These are phyloP conservation scores for Crithidia fasciculata DNA, from an alignment of 208 protist genomes.

Conservation along the genomic window DNA sequence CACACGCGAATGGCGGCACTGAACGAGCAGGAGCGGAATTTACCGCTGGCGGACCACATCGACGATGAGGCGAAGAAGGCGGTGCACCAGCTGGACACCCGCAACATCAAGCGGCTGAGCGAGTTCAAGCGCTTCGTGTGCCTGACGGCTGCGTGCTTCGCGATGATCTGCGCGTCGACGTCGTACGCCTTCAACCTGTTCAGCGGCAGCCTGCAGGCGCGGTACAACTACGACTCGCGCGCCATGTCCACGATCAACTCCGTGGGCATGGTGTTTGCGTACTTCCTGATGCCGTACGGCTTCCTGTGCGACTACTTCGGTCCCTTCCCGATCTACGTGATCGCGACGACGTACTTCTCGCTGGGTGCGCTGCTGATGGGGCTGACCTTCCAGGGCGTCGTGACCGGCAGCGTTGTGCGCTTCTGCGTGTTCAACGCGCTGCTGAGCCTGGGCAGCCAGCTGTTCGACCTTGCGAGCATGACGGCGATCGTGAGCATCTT, in stretches of 20 bases:
- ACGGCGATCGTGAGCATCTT: constrained; percentile 68
- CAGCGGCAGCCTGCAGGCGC: constrained; percentile 38
- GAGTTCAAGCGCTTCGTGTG: constrained; percentile 42
- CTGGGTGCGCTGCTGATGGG: constrained; percentile 49
- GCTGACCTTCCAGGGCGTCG: constrained; percentile 51
- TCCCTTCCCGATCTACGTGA: constrained; percentile 40
- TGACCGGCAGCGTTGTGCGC: constrained; percentile 37
- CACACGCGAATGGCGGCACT: too few species aligned
- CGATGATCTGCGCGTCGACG: constrained; percentile 40
- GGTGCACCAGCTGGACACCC: constrained; percentile 20
- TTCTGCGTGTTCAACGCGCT: constrained; percentile 54
- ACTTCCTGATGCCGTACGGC: constrained; percentile 57
- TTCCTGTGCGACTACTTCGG: constrained; percentile 63
- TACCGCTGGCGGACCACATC: not conserved
- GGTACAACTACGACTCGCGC: constrained; percentile 45
- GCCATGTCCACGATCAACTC: constrained; percentile 66
- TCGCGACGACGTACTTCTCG: constrained; percentile 32
- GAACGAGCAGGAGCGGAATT: too few species aligned
- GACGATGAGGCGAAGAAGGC: constrained; percentile 19
- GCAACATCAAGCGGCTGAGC: constrained; percentile 25
- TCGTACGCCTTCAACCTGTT: constrained; percentile 71
- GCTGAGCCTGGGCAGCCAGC: constrained; percentile 38
- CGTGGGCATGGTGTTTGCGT: constrained; percentile 42
- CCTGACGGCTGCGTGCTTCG: constrained; percentile 34
- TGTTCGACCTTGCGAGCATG: constrained; percentile 57